Percentiles rank a stretch among this genome's conserved stretches.
phyloP scores from a whole-genome alignment of 345 rosid genomes.

The Firmiana major region DNA sequence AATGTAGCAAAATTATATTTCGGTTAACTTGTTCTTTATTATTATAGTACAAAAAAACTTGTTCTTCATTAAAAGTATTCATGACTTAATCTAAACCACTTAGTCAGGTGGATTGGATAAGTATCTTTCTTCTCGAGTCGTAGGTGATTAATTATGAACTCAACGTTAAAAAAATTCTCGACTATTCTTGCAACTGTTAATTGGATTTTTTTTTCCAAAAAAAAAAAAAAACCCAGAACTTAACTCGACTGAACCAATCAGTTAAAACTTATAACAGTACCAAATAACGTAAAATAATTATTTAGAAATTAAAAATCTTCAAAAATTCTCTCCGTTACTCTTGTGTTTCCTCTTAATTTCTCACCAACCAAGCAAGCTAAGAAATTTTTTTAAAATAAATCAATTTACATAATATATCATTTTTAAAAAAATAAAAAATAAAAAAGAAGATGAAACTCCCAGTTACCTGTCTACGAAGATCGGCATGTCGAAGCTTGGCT shows the following conservation, averaged over 20 bases:
- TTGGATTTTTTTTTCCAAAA: background rate
- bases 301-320: background rate
- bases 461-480: constrained; percentile 87
- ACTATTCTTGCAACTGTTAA: background rate
- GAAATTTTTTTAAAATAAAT: background rate
- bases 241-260: background rate
- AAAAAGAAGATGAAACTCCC: background rate
- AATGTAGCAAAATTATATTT: background rate
- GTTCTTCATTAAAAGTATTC: background rate
- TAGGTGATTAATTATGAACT: background rate
- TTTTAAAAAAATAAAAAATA: background rate
- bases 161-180: background rate
- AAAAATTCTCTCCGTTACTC: background rate
- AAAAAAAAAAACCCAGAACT: background rate
- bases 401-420: background rate
- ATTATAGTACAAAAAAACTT: background rate
- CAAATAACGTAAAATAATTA: background rate
- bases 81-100: background rate
- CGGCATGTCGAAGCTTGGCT: constrained; percentile 85
- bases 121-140: background rate
- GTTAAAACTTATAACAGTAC: background rate
- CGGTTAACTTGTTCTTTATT: background rate
- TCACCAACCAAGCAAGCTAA: background rate
- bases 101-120: background rate
- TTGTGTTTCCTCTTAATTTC: background rate